These are phyloP conservation scores for Astragalus membranaceus DNA, from an alignment of 306 rosid species.

Conservation along the genomic window DNA sequence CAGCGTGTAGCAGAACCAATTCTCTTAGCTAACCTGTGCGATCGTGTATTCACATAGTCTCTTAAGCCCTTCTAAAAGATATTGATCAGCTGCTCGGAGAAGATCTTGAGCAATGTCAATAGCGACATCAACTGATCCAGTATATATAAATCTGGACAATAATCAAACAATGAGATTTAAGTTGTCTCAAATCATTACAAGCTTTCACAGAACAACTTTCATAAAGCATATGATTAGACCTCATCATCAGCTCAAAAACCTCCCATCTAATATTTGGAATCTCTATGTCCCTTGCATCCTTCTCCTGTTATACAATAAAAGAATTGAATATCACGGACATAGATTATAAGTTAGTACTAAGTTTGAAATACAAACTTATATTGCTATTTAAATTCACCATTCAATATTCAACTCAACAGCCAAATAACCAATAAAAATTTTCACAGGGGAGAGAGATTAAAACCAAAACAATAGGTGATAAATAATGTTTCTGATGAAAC, in stretches of 20 bases:
- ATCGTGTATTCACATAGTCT: conserved; percentile 89
- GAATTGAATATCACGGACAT: conserved; percentile 4
- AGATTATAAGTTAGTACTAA: neutral
- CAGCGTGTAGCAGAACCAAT: neutral
- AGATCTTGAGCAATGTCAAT: conserved; percentile 94
- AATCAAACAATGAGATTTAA: conserved; percentile 16
- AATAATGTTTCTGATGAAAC: conserved; percentile 12
- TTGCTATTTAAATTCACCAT: neutral
- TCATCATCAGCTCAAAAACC: conserved; percentile 97
- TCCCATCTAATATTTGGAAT: conserved; percentile 98
- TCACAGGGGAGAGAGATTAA: neutral
- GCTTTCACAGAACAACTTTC: neutral
- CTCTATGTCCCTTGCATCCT: conserved; percentile 97
- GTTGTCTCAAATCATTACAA: conserved; percentile 19
- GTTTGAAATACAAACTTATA: neutral
- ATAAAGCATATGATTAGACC: conserved; percentile 37
- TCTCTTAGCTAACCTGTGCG: conserved; percentile 63
- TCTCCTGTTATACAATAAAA: conserved; percentile 59
- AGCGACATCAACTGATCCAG: conserved; percentile 82
- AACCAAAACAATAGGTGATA: conserved; percentile 2
- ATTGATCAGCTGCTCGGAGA: conserved; percentile 98
- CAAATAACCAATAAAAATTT: neutral
- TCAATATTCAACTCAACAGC: neutral
- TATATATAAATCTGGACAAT: conserved; percentile 82
- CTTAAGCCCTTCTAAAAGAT: conserved; percentile 97